phyloP scores from a whole-genome alignment of 306 rosid species.

The Albizia julibrissin region DNA sequence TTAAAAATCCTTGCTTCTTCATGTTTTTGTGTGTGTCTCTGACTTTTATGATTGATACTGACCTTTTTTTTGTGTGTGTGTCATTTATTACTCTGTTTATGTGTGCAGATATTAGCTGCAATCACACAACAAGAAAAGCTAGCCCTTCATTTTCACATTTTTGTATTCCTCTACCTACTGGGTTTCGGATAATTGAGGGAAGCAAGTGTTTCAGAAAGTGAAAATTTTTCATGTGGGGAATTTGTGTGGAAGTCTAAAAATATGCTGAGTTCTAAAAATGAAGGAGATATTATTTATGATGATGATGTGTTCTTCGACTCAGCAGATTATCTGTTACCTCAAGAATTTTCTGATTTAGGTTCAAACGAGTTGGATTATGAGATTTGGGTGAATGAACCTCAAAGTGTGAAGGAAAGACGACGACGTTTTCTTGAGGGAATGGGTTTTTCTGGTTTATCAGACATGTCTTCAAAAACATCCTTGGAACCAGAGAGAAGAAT shows the following conservation, averaged over 20 bases:
- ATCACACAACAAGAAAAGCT: conserved; percentile 29
- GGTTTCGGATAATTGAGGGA: conserved; percentile 9
- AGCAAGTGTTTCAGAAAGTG: conserved; percentile 23
- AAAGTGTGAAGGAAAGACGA: conserved; percentile 73
- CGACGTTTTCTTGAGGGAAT: conserved; percentile 54
- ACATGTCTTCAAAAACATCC: conserved; percentile 27
- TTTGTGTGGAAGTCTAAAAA: conserved; percentile 45
- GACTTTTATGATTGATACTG: conserved; percentile 21
- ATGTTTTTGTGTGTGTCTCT: conserved; percentile 9
- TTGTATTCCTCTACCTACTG: conserved; percentile 29
- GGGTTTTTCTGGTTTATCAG: conserved; percentile 60
- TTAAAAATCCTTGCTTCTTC: conserved; percentile 28
- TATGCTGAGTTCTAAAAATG: conserved; percentile 71
- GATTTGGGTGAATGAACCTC: conserved; percentile 78
- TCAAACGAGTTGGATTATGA: conserved; percentile 42
- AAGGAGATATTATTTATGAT: conserved; percentile 27
- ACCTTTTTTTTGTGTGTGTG: conserved; percentile 14
- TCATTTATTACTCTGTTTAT: conserved; percentile 14
- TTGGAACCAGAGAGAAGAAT: background rate
- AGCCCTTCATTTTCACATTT: conserved; percentile 35
- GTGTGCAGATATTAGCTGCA: conserved; percentile 37
- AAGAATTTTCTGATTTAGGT: conserved; percentile 35
- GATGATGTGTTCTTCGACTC: conserved; percentile 80
- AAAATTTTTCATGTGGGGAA: conserved; percentile 57
- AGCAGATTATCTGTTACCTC: conserved; percentile 55